phyloP scores from a whole-genome alignment of 768 basidiomycete genomes.

The Suillus paluster region DNA sequence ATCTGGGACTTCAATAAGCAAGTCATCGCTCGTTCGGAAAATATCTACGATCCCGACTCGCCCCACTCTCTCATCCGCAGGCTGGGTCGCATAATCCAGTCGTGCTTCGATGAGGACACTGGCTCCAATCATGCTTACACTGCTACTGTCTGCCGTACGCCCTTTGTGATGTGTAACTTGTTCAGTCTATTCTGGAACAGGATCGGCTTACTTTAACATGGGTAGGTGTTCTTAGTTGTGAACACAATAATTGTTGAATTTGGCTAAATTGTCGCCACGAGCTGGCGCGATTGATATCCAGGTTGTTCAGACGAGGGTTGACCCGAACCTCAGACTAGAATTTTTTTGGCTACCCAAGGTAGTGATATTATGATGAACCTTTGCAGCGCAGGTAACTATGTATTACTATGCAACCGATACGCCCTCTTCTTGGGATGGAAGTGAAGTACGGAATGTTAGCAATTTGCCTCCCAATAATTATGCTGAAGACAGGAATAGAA shows the following conservation, averaged over 20 bases:
- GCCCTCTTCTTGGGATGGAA: too few relatives aligned
- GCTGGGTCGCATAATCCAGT: background rate
- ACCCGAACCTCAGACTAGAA: too few relatives aligned
- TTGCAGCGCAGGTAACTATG: too few relatives aligned
- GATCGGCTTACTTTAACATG: background rate
- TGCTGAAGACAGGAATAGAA: background rate
- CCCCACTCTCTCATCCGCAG: background rate
- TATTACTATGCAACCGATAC: too few relatives aligned
- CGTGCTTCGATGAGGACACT: background rate
- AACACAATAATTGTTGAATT: background rate
- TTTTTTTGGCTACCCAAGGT: too few relatives aligned
- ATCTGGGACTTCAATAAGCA: background rate
- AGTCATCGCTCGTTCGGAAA: background rate
- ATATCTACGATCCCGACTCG: background rate
- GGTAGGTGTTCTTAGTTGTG: background rate
- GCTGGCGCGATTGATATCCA: background rate
- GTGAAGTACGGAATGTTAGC: too few relatives aligned
- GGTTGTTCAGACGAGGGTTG: too few relatives aligned
- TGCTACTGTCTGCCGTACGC: background rate
- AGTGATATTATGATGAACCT: too few relatives aligned
- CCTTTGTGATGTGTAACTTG: background rate
- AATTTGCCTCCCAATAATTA: too few relatives aligned
- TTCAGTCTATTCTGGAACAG: background rate
- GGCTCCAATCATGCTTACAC: background rate
- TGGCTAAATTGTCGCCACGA: background rate